phyloP scores from a whole-genome alignment of 1,284 basidiomycete species.

The Ustanciosporium gigantosporum region DNA sequence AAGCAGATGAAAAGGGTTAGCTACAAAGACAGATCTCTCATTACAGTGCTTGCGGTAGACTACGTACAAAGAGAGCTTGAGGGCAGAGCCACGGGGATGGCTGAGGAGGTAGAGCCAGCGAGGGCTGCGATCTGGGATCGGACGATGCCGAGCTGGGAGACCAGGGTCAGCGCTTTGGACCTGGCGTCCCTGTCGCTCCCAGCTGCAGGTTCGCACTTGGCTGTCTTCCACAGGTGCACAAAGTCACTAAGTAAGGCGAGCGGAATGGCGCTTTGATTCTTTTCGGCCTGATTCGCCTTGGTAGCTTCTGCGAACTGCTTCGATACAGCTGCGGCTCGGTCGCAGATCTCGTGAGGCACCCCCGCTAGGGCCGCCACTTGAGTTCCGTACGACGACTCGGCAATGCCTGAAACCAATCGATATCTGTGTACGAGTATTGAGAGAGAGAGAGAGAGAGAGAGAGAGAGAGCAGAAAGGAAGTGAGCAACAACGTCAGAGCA shows the following conservation, averaged over 20 bases:
- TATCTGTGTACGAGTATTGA: too few species aligned
- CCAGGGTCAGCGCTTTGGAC: slow-evolving; percentile 18
- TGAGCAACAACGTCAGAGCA: too few species aligned
- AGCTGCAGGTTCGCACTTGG: slow-evolving; percentile 4
- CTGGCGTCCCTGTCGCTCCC: slow-evolving; percentile 17
- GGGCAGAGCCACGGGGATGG: slow-evolving; percentile 1
- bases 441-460: too few species aligned
- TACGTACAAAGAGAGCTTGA: slow-evolving; percentile 36
- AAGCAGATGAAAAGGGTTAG: too few species aligned
- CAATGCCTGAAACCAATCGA: slow-evolving; percentile 65
- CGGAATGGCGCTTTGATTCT: slow-evolving; percentile 45
- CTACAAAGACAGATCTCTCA: too few species aligned
- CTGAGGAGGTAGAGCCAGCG: slow-evolving; percentile 11
- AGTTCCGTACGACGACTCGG: slow-evolving; percentile 80
- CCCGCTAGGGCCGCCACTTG: slow-evolving; percentile 59
- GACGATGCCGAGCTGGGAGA: slow-evolving; percentile 46
- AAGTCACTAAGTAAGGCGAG: slow-evolving; percentile 55
- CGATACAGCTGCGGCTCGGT: slow-evolving; percentile 52
- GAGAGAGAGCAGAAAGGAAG: background rate
- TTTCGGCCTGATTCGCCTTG: slow-evolving; percentile 43
- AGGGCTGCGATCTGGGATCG: slow-evolving; percentile 36
- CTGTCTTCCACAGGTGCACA: slow-evolving; percentile 49
- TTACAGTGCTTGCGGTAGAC: too few species aligned
- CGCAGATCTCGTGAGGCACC: slow-evolving; percentile 54
- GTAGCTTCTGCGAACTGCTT: slow-evolving; percentile 49